Percentiles rank a stretch among this genome's conserved stretches.
phyloP scores from a whole-genome alignment of 2,329 filamentous ascomycete species.

The Sphaerostilbella broomeana region DNA sequence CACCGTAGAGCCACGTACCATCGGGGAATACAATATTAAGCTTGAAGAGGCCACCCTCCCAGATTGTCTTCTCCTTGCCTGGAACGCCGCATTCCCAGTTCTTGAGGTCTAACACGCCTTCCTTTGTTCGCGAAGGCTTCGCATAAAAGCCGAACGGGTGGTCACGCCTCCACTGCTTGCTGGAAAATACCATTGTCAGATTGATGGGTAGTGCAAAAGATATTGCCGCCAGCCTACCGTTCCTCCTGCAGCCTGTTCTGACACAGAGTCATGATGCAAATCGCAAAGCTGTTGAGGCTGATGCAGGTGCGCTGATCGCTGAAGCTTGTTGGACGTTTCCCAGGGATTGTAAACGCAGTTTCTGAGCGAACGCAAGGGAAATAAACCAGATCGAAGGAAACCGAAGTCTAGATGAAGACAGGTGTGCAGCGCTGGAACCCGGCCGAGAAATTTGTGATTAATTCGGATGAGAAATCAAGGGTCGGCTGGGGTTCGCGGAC shows the following conservation, averaged over 20 bases:
- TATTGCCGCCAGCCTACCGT: slow-evolving; percentile 50
- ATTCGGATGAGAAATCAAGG: too few species aligned
- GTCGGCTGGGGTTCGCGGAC: too few species aligned
- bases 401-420: too few species aligned
- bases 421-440: too few species aligned
- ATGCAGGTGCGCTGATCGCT: neutral
- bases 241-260: slow-evolving; percentile 84
- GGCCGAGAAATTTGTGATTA: too few species aligned
- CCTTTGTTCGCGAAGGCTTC: slow-evolving; percentile 70
- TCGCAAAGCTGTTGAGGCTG: neutral
- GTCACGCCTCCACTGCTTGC: slow-evolving; percentile 94
- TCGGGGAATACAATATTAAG: slow-evolving; percentile 89
- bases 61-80: slow-evolving; percentile 93
- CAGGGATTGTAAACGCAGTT: too few species aligned
- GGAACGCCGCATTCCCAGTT: slow-evolving; percentile 95
- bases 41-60: slow-evolving; percentile 97
- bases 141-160: slow-evolving; percentile 98
- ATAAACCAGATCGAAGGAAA: too few species aligned
- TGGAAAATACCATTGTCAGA: slow-evolving; percentile 32
- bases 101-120: slow-evolving; percentile 85
- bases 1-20: slow-evolving; percentile 59
- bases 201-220: neutral
- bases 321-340: too few species aligned
- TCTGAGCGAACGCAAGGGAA: too few species aligned
- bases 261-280: slow-evolving; percentile 68